Evolutionary conservation across 1,284 basidiomycete species (phyloP).

Genomic region (Papiliotrema laurentii): DNA sequence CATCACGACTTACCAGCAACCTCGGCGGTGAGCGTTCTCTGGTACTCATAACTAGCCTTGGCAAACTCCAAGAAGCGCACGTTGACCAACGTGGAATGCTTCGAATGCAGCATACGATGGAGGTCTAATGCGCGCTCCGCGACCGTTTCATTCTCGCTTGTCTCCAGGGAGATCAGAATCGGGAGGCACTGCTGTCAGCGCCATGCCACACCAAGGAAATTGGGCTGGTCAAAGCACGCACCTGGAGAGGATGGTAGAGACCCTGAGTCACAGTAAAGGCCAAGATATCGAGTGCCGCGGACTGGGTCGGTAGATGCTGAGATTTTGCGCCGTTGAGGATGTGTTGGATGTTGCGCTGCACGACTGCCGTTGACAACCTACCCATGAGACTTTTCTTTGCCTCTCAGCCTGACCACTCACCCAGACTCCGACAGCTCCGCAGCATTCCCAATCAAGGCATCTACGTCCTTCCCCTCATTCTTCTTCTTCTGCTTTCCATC

Average conservation of each 20-base stretch:
- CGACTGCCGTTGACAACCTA: conserved; percentile 86
- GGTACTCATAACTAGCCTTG: conserved; percentile 74
- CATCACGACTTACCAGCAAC: conserved; percentile 18
- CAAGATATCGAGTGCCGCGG: conserved; percentile 82
- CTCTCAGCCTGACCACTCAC: conserved; percentile 53
- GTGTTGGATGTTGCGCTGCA: conserved; percentile 82
- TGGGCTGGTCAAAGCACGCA: conserved; percentile 35
- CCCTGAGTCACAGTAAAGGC: conserved; percentile 92
- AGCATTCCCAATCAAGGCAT: conserved; percentile 88
- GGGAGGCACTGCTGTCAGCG: conserved; percentile 67
- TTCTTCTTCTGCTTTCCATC: conserved; percentile 13
- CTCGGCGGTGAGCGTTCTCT: conserved; percentile 56
- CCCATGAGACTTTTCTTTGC: conserved; percentile 4
- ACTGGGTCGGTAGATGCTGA: conserved; percentile 65
- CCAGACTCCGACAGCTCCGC: conserved; percentile 92
- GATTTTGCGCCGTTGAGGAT: conserved; percentile 79
- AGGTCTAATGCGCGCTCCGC: conserved; percentile 72
- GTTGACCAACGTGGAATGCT: conserved; percentile 85
- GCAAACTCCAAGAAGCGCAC: conserved; percentile 77
- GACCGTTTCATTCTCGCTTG: conserved; percentile 60
- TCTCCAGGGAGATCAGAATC: conserved; percentile 87
- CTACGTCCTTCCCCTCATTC: conserved; percentile 61
- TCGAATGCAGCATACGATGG: conserved; percentile 76
- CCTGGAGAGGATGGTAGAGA: conserved; percentile 86
- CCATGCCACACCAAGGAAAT: conserved; percentile 3